Percentiles rank a stretch among this genome's conserved stretches.
Evolutionary conservation across 805 yeast genomes (phyloP).

Genomic region (Isabelozyma rhagii): DNA sequence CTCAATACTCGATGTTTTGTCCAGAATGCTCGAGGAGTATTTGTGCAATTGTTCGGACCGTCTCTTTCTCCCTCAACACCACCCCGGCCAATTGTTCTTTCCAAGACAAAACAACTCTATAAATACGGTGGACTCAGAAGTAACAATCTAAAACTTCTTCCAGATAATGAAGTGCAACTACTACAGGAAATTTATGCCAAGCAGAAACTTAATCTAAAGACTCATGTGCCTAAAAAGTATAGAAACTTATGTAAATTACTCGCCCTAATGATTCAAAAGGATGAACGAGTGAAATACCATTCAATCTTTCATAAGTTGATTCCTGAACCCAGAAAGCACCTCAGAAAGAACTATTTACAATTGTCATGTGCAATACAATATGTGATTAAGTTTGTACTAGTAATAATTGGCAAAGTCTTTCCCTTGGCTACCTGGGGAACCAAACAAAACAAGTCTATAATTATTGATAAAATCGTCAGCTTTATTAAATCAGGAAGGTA

Average conservation of each 20-base stretch:
- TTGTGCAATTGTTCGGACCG: constrained; percentile 25
- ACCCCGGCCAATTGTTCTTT: constrained; percentile 1
- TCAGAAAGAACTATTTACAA: constrained; percentile 23
- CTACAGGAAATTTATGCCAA: constrained; percentile 1
- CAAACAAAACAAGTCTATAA: constrained; percentile 39
- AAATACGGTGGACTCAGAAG: constrained; percentile 4
- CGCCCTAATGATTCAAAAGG: constrained; percentile 26
- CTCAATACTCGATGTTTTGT: constrained; percentile 31
- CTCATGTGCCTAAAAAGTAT: constrained; percentile 12
- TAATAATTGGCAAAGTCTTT: constrained; percentile 45
- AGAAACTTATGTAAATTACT: constrained; percentile 6
- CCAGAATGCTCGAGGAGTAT: constrained; percentile 6
- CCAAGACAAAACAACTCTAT: constrained; percentile 20
- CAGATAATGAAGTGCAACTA: neutral
- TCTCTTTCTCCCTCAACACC: neutral
- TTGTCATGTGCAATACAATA: constrained; percentile 22
- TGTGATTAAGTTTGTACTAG: constrained; percentile 43
- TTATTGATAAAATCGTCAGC: constrained; percentile 33
- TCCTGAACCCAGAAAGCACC: constrained; percentile 5
- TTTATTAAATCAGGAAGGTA: constrained; percentile 36
- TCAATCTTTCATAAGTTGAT: constrained; percentile 35
- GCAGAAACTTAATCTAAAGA: neutral
- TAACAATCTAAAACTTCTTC: neutral
- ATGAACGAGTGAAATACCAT: constrained; percentile 29
- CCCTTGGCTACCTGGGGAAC: constrained; percentile 56